Evolutionary conservation across 768 basidiomycete species (phyloP).

Genomic region (Russula dissimulans): DNA sequence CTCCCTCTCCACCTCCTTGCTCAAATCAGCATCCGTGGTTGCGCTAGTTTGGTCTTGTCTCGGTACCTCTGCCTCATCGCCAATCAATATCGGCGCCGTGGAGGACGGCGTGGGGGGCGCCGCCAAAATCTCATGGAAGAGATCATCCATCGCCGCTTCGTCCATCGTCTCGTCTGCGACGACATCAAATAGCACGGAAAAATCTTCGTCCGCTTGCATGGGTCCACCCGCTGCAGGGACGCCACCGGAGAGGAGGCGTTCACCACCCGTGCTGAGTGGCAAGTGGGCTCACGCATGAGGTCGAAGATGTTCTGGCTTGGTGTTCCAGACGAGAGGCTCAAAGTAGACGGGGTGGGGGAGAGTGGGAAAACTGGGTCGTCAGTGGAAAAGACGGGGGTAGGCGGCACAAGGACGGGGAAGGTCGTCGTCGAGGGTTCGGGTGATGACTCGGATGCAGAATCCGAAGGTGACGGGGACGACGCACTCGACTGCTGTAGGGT

Average conservation of each 20-base stretch:
- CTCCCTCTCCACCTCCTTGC: conserved; percentile 38
- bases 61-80: conserved; percentile 21
- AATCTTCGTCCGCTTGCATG: conserved; percentile 24
- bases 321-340: conserved; percentile 23
- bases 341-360: conserved; percentile 27
- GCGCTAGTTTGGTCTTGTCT: conserved; percentile 11
- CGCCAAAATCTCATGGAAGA: conserved; percentile 63
- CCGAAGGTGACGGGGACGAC: conserved; percentile 12
- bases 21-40: conserved; percentile 12
- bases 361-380: conserved; percentile 28
- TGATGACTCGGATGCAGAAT: conserved; percentile 20
- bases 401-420: conserved; percentile 25
- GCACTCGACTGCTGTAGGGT: conserved; percentile 11
- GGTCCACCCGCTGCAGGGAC: conserved; percentile 93
- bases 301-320: conserved; percentile 28
- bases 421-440: conserved; percentile 29
- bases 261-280: conserved; percentile 99
- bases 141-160: conserved; percentile 55
- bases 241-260: conserved; percentile 54
- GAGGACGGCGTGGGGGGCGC: conserved; percentile 32
- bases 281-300: conserved; percentile 56
- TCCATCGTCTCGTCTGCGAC: conserved; percentile 33
- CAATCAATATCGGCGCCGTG: conserved; percentile 27
- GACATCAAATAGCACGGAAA: conserved; percentile 11
- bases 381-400: conserved; percentile 29